Evolutionary conservation across 2,329 filamentous ascomycete species (phyloP).

Genomic region (Trematosphaeria pertusa): DNA sequence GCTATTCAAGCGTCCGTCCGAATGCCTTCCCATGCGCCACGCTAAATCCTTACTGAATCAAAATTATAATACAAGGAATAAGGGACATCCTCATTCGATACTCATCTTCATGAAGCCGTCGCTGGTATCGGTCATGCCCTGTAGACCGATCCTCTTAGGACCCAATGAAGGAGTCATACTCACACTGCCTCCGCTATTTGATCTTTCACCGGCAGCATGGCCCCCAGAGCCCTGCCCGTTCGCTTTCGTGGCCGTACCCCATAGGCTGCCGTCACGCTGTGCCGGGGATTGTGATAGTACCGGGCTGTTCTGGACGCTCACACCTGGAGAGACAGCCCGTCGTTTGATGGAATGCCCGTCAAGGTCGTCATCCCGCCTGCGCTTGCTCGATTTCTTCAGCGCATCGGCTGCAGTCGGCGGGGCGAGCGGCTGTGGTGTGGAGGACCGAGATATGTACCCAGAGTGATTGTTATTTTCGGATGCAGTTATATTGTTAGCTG

Average conservation of each 20-base stretch:
- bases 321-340: slow-evolving; percentile 86
- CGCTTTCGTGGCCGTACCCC: slow-evolving; percentile 73
- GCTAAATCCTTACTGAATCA: neutral
- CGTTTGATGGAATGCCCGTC: slow-evolving; percentile 89
- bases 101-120: slow-evolving; percentile 97
- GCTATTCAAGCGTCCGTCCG: neutral
- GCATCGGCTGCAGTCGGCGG: slow-evolving; percentile 50
- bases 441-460: slow-evolving; percentile 41
- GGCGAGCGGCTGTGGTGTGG: slow-evolving; percentile 46
- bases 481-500: slow-evolving; percentile 20
- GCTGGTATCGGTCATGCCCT: slow-evolving; percentile 95
- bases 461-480: slow-evolving; percentile 28
- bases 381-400: slow-evolving; percentile 63
- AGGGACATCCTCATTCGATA: slow-evolving; percentile 79
- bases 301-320: slow-evolving; percentile 90
- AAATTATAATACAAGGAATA: slow-evolving; percentile 1
- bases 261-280: slow-evolving; percentile 72
- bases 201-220: slow-evolving; percentile 58
- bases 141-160: slow-evolving; percentile 63
- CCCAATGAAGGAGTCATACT: slow-evolving; percentile 49
- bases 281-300: slow-evolving; percentile 81
- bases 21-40: neutral
- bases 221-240: slow-evolving; percentile 63
- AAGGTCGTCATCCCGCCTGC: slow-evolving; percentile 89
- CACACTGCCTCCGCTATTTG: slow-evolving; percentile 58